Conservation (phyloP, 2,329 filamentous ascomycete genomes). For the Ophiostoma populinum region DNA sequence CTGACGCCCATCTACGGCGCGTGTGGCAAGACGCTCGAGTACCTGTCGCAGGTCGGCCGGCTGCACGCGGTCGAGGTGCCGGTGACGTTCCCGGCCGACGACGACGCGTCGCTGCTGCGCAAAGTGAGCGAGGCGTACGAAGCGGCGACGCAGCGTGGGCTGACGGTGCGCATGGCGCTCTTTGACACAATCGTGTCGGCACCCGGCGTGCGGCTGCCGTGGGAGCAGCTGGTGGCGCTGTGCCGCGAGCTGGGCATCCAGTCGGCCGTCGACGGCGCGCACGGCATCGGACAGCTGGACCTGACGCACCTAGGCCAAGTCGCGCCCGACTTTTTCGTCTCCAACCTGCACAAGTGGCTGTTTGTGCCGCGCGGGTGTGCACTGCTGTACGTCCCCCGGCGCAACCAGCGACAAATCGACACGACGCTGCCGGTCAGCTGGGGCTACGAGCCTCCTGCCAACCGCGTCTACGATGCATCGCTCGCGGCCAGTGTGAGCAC, state of each 20-base stretch:
- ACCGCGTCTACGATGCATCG: conserved; percentile 4
- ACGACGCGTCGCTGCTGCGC: conserved; percentile 39
- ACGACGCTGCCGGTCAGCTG: conserved; percentile 53
- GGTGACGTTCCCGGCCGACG: conserved; percentile 40
- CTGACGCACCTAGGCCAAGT: conserved; percentile 36
- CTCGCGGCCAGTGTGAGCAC: background rate
- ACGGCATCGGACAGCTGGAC: conserved; percentile 53
- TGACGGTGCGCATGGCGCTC: conserved; percentile 42
- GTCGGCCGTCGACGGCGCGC: conserved; percentile 53
- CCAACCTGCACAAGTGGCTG: conserved; percentile 63
- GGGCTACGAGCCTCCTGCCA: conserved; percentile 31
- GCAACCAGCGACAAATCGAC: conserved; percentile 49
- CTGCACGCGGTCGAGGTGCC: conserved; percentile 27
- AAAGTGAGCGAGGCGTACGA: conserved; percentile 35
- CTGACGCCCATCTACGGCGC: conserved; percentile 52
- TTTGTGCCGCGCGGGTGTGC: conserved; percentile 53
- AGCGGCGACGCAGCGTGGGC: conserved; percentile 29
- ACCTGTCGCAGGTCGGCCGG: conserved; percentile 33
- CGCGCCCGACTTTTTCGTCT: conserved; percentile 54
- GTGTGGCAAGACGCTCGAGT: conserved; percentile 46
- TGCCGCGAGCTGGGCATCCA: conserved; percentile 46
- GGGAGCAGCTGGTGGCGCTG: conserved; percentile 39
- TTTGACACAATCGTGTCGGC: conserved; percentile 55
- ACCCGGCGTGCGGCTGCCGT: conserved; percentile 53
- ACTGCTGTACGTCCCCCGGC: conserved; percentile 48